A percentile compares a stretch with the other conserved stretches of the same genome.
These are phyloP conservation scores for Cercospora sesami DNA, from an alignment of 2,329 filamentous ascomycete species.

Conservation along the genomic window DNA sequence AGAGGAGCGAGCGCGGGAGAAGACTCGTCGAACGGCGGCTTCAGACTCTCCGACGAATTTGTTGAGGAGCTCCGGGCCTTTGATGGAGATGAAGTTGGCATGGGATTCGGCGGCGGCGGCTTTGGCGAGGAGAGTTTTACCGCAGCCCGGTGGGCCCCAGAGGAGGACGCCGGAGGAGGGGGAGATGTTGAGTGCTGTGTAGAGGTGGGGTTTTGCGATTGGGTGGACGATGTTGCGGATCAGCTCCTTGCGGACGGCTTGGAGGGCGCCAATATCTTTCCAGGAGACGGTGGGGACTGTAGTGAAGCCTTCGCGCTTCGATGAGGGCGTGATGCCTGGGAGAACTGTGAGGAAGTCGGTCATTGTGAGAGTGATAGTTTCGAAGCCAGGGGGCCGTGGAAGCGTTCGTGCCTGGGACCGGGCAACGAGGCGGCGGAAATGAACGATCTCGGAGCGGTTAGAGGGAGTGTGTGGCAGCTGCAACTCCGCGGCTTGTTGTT, in stretches of 20 bases:
- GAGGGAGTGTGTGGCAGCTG: conserved; percentile 35
- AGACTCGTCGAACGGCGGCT: conserved; percentile 87
- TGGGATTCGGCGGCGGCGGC: conserved; percentile 93
- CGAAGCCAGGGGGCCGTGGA: conserved; percentile 54
- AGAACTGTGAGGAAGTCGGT: conserved; percentile 73
- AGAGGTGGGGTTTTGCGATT: conserved; percentile 78
- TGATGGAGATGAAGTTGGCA: conserved; percentile 97
- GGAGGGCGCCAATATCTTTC: conserved; percentile 84
- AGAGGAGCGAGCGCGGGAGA: conserved; percentile 80
- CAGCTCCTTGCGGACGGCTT: conserved; percentile 76
- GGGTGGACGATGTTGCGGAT: conserved; percentile 84
- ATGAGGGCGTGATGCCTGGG: conserved; percentile 73
- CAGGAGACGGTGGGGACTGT: conserved; percentile 92
- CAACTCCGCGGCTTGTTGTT: conserved; percentile 35
- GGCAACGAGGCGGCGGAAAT: conserved; percentile 42
- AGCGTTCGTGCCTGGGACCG: conserved; percentile 49
- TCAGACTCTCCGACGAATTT: conserved; percentile 98
- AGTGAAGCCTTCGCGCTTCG: conserved; percentile 90
- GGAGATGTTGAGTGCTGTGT: conserved; percentile 73
- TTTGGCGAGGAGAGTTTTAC: conserved; percentile 94
- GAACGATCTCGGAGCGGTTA: conserved; percentile 44
- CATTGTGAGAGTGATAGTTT: conserved; percentile 61
- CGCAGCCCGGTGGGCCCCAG: conserved; percentile 95
- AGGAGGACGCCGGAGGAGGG: conserved; percentile 85
- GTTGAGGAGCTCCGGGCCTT: conserved; percentile 92